Conservation (phyloP, 2,329 filamentous ascomycete genomes). For the Phyllosticta citribraziliensis region DNA sequence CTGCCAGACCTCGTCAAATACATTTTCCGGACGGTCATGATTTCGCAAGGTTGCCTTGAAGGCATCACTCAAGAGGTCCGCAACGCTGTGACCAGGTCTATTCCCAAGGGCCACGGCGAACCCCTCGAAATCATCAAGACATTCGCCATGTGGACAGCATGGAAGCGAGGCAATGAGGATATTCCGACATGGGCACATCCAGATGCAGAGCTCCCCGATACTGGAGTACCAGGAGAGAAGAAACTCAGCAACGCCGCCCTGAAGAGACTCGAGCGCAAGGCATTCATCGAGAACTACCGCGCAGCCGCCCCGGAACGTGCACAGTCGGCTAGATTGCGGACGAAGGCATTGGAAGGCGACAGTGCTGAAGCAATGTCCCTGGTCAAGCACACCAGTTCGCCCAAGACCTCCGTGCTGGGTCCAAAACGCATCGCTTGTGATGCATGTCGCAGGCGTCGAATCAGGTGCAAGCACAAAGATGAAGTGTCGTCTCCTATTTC, state of each 20-base stretch:
- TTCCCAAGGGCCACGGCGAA: conserved; percentile 53
- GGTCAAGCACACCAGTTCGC: conserved; percentile 36
- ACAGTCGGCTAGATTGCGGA: conserved; percentile 32
- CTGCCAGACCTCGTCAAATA: conserved; percentile 50
- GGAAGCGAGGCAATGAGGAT: conserved; percentile 56
- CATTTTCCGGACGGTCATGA: conserved; percentile 53
- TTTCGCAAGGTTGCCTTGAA: conserved; percentile 51
- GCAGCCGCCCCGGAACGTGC: conserved; percentile 30
- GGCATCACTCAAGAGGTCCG: conserved; percentile 48
- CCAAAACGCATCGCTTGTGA: conserved; percentile 54
- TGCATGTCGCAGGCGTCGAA: conserved; percentile 51
- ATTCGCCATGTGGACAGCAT: conserved; percentile 57
- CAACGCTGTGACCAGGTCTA: conserved; percentile 51
- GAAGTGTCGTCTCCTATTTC: conserved; percentile 26
- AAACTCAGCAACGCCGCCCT: conserved; percentile 46
- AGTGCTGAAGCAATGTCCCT: conserved; percentile 16
- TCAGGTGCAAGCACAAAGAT: conserved; percentile 55
- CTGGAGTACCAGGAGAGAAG: conserved; percentile 33
- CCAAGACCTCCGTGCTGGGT: conserved; percentile 49
- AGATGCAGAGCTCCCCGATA: conserved; percentile 42
- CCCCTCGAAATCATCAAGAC: conserved; percentile 49
- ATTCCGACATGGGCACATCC: conserved; percentile 54
- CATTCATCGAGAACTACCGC: conserved; percentile 34
- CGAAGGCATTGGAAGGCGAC: conserved; percentile 13
- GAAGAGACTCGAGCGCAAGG: conserved; percentile 47